Conservation (phyloP, 805 yeast species). For the Starmerella bacillaris region DNA sequence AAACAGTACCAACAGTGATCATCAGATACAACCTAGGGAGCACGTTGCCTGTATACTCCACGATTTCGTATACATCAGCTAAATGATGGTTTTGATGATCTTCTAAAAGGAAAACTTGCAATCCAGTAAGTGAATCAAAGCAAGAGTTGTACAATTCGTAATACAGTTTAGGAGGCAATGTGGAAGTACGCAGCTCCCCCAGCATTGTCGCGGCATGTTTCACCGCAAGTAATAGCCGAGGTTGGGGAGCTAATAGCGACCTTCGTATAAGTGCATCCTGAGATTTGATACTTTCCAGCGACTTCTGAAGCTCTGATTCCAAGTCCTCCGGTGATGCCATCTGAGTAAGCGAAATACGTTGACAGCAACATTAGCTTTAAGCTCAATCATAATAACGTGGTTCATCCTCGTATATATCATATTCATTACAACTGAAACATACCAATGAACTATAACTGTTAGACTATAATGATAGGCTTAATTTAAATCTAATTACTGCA, state of each 20-base stretch:
- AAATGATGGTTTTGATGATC: slow-evolving; percentile 54
- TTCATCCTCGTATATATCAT: too few relatives aligned
- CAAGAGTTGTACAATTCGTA: slow-evolving; percentile 75
- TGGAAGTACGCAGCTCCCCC: slow-evolving; percentile 60
- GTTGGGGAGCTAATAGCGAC: slow-evolving; percentile 42
- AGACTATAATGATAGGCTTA: too few relatives aligned
- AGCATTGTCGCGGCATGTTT: slow-evolving; percentile 72
- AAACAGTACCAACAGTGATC: slow-evolving; percentile 88
- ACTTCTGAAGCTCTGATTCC: slow-evolving; percentile 26
- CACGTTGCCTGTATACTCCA: slow-evolving; percentile 82
- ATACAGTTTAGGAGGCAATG: slow-evolving; percentile 72
- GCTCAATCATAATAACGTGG: too few relatives aligned
- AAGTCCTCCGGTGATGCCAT: background rate
- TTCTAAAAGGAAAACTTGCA: slow-evolving; percentile 47
- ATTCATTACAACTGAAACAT: too few relatives aligned
- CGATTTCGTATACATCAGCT: slow-evolving; percentile 82
- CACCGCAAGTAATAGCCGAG: slow-evolving; percentile 66
- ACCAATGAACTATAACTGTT: too few relatives aligned
- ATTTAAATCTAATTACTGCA: too few relatives aligned
- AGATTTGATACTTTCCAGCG: slow-evolving; percentile 38
- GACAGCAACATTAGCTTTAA: too few relatives aligned
- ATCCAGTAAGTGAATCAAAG: slow-evolving; percentile 59
- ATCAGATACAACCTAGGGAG: slow-evolving; percentile 81
- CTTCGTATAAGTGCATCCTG: slow-evolving; percentile 64
- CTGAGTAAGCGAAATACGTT: background rate